Percentiles rank a stretch among this genome's conserved stretches.
Conservation (phyloP, 129 eudicot genomes). For the Calendula officinalis region DNA sequence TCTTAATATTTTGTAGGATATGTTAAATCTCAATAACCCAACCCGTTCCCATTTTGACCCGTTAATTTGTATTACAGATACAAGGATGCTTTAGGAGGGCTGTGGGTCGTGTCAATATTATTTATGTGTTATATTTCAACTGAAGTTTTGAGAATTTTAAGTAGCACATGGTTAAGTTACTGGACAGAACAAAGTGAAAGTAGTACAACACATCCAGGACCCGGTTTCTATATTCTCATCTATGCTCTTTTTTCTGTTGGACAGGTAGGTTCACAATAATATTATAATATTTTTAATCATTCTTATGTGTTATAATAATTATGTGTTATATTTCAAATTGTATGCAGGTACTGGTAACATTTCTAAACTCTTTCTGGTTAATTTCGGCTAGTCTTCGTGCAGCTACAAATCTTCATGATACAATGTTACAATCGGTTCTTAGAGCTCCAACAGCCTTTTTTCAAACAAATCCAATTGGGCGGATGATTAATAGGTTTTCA, state of each 20-base stretch:
- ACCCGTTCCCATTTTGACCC: not conserved
- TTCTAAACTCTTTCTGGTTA: constrained; percentile 86
- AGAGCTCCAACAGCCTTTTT: constrained; percentile 95
- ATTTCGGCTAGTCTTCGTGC: constrained; percentile 89
- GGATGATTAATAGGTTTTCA: constrained; percentile 91
- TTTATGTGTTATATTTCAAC: constrained; percentile 62
- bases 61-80: constrained; percentile 42
- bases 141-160: constrained; percentile 71
- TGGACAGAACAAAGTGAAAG: constrained; percentile 78
- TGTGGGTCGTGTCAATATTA: constrained; percentile 78
- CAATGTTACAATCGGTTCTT: constrained; percentile 72
- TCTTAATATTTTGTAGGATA: not conserved
- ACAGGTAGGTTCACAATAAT: constrained; percentile 50
- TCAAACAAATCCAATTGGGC: constrained; percentile 87
- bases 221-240: constrained; percentile 59
- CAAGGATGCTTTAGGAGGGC: constrained; percentile 82
- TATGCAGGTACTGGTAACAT: constrained; percentile 75
- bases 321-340: constrained; percentile 7
- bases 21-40: not conserved
- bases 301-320: not conserved
- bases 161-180: constrained; percentile 96
- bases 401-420: constrained; percentile 75
- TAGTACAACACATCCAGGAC: constrained; percentile 38
- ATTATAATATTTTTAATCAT: not conserved
- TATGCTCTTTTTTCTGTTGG: constrained; percentile 75